Evolutionary conservation across 768 basidiomycete species (phyloP), one percentile per base, ranked within the genome.

Genomic region (Lactifluus pinguis): DNA sequence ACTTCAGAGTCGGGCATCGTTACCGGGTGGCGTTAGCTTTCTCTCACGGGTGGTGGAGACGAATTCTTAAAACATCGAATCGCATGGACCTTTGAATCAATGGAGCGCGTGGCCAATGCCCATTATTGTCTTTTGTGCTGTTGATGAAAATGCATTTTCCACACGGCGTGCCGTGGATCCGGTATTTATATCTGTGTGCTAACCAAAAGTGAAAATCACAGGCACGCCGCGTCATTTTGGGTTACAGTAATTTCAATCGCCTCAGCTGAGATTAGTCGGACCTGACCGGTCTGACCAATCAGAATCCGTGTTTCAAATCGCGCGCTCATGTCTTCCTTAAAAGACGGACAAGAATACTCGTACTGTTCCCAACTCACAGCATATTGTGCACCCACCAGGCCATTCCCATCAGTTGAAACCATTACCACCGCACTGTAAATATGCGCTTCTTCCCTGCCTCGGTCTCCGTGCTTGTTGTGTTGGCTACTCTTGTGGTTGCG

Each of bases 391-490:
- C 38, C 47, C 51, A 29, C n/a, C 39, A 29, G 11, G n/a, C 48
- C 39, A 17, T 11, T 25, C 4, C 19, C 21, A 25, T n/a, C 60
- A 25, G 25, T 25, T 25, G 25, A 25, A 25, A 25, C 25, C 2
- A 25, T 11, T 25, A 7, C 19, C 21, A 25, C n/a, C 60, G 15
- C 30, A 4, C 25, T 21, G 21, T 4, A 0, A 62, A 38, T 17
- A 62, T 62, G 61, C 61, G 61, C 9, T 58, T 62, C 48, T 17
- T 58, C 52, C 39, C 49, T 9, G 41, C 21, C 11, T n/a, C 56
- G 0, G 25, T 62, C 41, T 44, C 30, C 6, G 21, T 47, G 6
- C 61, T 62, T 39, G 4, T 62, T 39, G 4, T 58, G 4, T 21
- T 62, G 15, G 56, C 48, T 42, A 4, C 52, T 9, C 32, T 62